A percentile compares a stretch with the other conserved stretches of the same genome.
Conservation (phyloP, 2,329 filamentous ascomycete species). For the Lasiodiplodia sp. region DNA sequence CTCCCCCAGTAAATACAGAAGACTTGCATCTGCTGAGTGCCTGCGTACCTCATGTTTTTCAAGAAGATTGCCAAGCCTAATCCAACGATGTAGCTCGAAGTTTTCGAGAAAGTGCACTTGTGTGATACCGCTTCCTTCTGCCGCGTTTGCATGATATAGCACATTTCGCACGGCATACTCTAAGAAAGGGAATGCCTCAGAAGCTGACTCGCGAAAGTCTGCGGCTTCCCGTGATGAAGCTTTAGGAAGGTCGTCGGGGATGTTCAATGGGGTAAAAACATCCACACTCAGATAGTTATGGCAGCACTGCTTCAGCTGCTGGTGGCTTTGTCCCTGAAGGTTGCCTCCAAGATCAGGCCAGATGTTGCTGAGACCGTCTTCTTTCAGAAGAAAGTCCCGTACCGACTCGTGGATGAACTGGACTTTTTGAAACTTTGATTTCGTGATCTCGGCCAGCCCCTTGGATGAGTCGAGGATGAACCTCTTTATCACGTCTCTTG, state of each 20-base stretch:
- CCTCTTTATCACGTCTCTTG: too few species aligned
- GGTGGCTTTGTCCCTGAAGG: slow-evolving; percentile 48
- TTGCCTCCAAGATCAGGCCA: slow-evolving; percentile 37
- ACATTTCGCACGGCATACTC: slow-evolving; percentile 42
- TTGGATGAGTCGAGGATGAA: too few species aligned
- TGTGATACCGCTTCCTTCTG: slow-evolving; percentile 38
- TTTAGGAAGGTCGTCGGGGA: slow-evolving; percentile 30
- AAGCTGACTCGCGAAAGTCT: neutral
- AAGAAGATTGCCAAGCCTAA: slow-evolving; percentile 43
- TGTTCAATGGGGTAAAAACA: slow-evolving; percentile 11
- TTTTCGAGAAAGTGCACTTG: slow-evolving; percentile 33
- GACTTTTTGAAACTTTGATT: too few species aligned
- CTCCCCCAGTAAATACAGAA: slow-evolving; percentile 37
- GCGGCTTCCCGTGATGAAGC: slow-evolving; percentile 26
- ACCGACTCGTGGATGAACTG: too few species aligned
- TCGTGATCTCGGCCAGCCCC: too few species aligned
- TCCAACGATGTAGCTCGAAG: slow-evolving; percentile 44
- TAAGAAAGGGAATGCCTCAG: slow-evolving; percentile 53
- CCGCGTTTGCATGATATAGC: slow-evolving; percentile 36
- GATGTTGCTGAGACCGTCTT: too few species aligned
- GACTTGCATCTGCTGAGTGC: slow-evolving; percentile 32
- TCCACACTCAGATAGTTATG: slow-evolving; percentile 46
- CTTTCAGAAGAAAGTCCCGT: too few species aligned
- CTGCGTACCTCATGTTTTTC: slow-evolving; percentile 37
- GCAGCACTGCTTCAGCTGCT: slow-evolving; percentile 56